Evolutionary conservation across 2,329 filamentous ascomycete genomes (phyloP).

Genomic region (Fusarium mangiferae): DNA sequence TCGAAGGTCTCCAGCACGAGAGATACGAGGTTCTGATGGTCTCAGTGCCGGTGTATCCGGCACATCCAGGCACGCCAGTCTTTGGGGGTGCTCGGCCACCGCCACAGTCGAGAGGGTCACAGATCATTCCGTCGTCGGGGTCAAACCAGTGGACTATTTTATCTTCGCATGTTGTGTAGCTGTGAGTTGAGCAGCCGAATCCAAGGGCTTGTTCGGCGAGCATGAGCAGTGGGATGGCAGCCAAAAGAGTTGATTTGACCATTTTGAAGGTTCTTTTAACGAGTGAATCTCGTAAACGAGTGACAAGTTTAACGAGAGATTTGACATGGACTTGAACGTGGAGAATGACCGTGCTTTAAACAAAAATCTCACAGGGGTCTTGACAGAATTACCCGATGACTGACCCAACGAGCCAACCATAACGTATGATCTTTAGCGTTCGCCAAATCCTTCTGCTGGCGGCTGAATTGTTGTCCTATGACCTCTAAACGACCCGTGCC

Average conservation of each 20-base stretch:
- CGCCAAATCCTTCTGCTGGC: not conserved
- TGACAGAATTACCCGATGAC: not conserved
- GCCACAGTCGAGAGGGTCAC: conserved; percentile 63
- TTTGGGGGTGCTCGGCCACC: conserved; percentile 64
- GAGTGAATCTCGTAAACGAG: conserved; percentile 2
- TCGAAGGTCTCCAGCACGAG: conserved; percentile 29
- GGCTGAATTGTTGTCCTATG: not conserved
- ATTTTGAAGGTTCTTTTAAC: not conserved
- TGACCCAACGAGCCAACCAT: not conserved
- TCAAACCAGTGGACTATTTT: conserved; percentile 54
- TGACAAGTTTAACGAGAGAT: not conserved
- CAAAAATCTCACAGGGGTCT: not conserved
- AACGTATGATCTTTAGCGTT: not conserved
- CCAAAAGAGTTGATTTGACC: conserved; percentile 3
- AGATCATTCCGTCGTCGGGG: conserved; percentile 62
- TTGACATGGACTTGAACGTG: not conserved
- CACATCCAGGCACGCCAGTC: conserved; percentile 60
- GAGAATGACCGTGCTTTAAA: not conserved
- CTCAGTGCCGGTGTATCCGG: conserved; percentile 54
- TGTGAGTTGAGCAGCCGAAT: conserved; percentile 25
- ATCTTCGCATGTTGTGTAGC: conserved; percentile 34
- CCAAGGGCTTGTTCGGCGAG: conserved; percentile 19
- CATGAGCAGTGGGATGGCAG: conserved; percentile 6
- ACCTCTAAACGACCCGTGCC: not conserved
- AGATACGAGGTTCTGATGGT: conserved; percentile 19